Percentiles rank a stretch among this genome's conserved stretches.
Conservation (phyloP, 305 asterid genomes). For the Rubia tinctorum region DNA sequence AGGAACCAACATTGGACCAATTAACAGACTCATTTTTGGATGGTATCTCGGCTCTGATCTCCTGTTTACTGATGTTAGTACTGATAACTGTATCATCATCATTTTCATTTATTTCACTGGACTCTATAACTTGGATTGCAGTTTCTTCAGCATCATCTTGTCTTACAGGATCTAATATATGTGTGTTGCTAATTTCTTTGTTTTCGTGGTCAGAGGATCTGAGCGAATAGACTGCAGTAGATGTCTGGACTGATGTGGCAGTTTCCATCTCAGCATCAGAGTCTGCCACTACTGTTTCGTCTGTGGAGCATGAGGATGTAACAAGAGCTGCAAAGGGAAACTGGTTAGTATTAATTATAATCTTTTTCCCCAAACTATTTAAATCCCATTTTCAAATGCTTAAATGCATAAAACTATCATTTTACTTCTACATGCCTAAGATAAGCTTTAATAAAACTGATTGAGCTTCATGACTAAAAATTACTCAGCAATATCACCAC, state of each 20-base stretch:
- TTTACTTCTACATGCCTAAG: background rate
- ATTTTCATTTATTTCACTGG: conserved; percentile 35
- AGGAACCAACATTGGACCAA: conserved; percentile 26
- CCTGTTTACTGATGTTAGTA: conserved; percentile 25
- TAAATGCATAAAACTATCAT: background rate
- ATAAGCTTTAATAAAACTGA: background rate
- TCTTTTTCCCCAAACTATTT: background rate
- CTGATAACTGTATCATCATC: conserved; percentile 23
- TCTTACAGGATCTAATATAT: conserved; percentile 28
- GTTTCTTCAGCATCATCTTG: conserved; percentile 31
- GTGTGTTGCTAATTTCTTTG: conserved; percentile 27
- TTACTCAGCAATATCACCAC: background rate
- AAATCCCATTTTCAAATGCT: background rate
- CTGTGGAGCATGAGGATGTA: conserved; percentile 96
- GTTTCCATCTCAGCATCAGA: conserved; percentile 85
- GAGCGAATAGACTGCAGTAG: conserved; percentile 34
- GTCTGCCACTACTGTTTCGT: conserved; percentile 92
- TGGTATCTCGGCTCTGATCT: conserved; percentile 25
- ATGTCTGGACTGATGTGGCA: conserved; percentile 45
- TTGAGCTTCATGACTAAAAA: background rate
- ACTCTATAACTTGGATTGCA: conserved; percentile 30
- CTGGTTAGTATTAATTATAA: background rate
- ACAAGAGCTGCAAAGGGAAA: conserved; percentile 59
- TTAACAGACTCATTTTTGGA: conserved; percentile 22
- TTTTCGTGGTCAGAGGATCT: conserved; percentile 48